Base-by-base conservation (phyloP, 306 rosid genomes). In the Benincasa hispida region DNA sequence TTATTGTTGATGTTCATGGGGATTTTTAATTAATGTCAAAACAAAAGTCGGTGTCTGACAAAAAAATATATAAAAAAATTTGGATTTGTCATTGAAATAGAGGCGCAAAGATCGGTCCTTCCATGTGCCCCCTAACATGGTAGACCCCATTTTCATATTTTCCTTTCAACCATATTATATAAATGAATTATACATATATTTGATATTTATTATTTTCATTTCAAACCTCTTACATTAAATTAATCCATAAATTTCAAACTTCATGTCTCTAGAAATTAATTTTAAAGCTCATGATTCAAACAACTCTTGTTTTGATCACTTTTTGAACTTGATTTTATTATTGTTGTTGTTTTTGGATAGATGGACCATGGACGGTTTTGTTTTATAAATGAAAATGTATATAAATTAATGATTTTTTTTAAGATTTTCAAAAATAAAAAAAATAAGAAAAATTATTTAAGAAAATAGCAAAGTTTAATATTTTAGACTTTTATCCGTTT, bases 41-140 rank as follows among this genome's bases (percentile, higher is more conserved):
- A 70, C 24, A 47, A 48, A 72, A 72, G 76, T 72, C 76, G 76
- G 76, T 72, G 76, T 72, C 76, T 47, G 75, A 70, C 57, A 70
- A 45, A 41, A 39, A 41, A 41, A 35, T 35, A 35, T 5, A 39
- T 45, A 45, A 45, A 24, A 12, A 45, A 13, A 7, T 70, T 47
- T 70, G 57, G 75, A 70, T 14, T 70, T 70, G 13, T 70, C 15
- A 45, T 45, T 4, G 8, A 70, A 70, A 70, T 48, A 18, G 2
- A 25, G 51, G 57, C 75, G 75, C 39, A 45, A 70, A 70, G 0
- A 25, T 70, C 75, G 75, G 57, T 24, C 57, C 55, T 70, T 70
- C 75, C 75, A 70, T 70, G 75, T 70, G 75, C 39, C 7, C 57
- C 32, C 37, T 45, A 70, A 70, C 75, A 47, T 70, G 75, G 75